These are phyloP conservation scores for Gracilaria vermiculophylla DNA, from an alignment of 23 red algal species.

Conservation along the genomic window DNA sequence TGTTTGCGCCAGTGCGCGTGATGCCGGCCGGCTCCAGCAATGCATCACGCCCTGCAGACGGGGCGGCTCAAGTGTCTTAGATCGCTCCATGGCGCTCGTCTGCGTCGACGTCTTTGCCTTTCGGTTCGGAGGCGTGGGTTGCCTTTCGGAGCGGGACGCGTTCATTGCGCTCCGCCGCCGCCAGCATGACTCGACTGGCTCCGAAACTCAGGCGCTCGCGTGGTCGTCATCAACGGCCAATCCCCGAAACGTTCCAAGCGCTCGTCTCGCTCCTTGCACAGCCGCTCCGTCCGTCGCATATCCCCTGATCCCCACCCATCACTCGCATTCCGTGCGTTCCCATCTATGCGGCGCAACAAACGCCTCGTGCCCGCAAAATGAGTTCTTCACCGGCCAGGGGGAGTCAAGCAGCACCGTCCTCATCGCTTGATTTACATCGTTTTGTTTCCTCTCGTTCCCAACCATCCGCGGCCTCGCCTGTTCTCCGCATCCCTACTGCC, in stretches of 20 bases:
- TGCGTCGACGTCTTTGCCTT: background rate
- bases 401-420: background rate
- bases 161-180: too few species aligned
- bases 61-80: too few species aligned
- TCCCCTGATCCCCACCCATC: background rate
- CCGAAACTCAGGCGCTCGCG: too few species aligned
- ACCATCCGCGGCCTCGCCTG: background rate
- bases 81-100: too few species aligned
- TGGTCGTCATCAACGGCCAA: too few species aligned
- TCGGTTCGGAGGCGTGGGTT: background rate
- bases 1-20: background rate
- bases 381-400: background rate
- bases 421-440: background rate
- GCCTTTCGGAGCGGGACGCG: too few species aligned
- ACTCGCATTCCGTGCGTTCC: background rate
- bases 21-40: slow-evolving; percentile 1
- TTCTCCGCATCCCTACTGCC: background rate
- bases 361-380: background rate
- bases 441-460: background rate
- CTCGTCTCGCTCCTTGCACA: too few species aligned
- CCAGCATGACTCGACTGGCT: too few species aligned
- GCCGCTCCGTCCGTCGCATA: too few species aligned
- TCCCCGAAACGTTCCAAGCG: too few species aligned
- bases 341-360: background rate
- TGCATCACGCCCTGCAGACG: background rate